A percentile compares a stretch with the other conserved stretches of the same genome.
Evolutionary conservation across 805 yeast species (phyloP).

Genomic region (Metschnikowia peoriensis): DNA sequence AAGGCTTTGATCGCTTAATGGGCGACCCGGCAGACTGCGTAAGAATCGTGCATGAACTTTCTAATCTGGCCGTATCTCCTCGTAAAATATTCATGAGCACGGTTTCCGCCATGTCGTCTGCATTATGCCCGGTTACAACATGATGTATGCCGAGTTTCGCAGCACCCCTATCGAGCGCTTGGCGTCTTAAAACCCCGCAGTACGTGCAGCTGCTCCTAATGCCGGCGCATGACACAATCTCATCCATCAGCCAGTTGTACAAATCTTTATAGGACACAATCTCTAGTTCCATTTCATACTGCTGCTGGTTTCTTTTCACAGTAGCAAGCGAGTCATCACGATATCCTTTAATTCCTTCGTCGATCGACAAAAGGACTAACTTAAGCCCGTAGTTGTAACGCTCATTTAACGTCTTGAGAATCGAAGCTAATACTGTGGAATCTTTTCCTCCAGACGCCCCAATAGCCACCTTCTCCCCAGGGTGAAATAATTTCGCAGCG

Average conservation of each 20-base stretch:
- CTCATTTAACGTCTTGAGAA: conserved; percentile 83
- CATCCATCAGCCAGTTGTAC: conserved; percentile 99
- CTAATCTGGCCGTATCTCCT: conserved; percentile 95
- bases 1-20: conserved; percentile 90
- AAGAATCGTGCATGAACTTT: conserved; percentile 79
- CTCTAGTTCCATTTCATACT: conserved; percentile 75
- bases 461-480: conserved; percentile 88
- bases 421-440: conserved; percentile 89
- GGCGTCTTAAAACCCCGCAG: conserved; percentile 96
- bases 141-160: conserved; percentile 79
- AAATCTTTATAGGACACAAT: conserved; percentile 84
- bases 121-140: conserved; percentile 97
- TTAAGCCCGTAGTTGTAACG: conserved; percentile 85
- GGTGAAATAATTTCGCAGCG: conserved; percentile 62
- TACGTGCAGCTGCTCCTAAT: conserved; percentile 93
- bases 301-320: conserved; percentile 86
- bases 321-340: conserved; percentile 97
- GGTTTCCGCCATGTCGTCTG: conserved; percentile 99
- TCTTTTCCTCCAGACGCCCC: conserved; percentile 99
- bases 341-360: conserved; percentile 96
- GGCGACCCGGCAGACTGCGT: conserved; percentile 85
- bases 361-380: conserved; percentile 79
- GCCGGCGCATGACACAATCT: conserved; percentile 92
- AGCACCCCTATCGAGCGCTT: conserved; percentile 96
- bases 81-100: conserved; percentile 90